These are phyloP conservation scores for Lactarius akahatsu DNA, from an alignment of 768 basidiomycete genomes.

Conservation along the genomic window DNA sequence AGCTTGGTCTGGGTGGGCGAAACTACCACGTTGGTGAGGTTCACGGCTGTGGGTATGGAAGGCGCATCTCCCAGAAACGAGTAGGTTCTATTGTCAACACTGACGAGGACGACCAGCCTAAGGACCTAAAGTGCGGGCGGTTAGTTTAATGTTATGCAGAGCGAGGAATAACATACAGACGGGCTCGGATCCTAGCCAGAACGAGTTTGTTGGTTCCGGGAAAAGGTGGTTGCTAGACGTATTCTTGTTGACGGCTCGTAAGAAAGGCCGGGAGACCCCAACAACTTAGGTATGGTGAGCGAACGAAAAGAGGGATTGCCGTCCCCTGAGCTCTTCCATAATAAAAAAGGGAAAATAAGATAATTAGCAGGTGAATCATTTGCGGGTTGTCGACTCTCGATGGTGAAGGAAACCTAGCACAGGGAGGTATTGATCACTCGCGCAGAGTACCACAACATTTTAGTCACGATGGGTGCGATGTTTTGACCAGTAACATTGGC, in stretches of 20 bases:
- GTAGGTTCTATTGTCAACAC: slow-evolving; percentile 25
- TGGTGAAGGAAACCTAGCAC: not conserved
- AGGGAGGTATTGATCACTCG: not conserved
- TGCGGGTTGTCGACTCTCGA: not conserved
- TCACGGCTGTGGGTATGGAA: slow-evolving; percentile 10
- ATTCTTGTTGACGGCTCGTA: too few species aligned
- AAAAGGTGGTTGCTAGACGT: too few species aligned
- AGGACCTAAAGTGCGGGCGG: slow-evolving; percentile 3
- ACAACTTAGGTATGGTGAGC: slow-evolving; percentile 32
- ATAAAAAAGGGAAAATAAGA: not conserved
- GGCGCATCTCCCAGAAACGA: slow-evolving; percentile 24
- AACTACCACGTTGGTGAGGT: slow-evolving; percentile 31
- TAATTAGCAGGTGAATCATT: not conserved
- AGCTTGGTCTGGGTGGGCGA: slow-evolving; percentile 41
- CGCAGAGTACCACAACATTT: not conserved
- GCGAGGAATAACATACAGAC: not conserved
- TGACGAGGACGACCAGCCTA: slow-evolving; percentile 15
- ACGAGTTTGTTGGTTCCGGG: slow-evolving; percentile 1
- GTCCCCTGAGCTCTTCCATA: slow-evolving; percentile 6
- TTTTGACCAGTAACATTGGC: not conserved
- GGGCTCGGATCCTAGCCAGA: too few species aligned
- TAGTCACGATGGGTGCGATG: not conserved
- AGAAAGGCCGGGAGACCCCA: slow-evolving; percentile 20
- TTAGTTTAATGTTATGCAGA: not conserved
- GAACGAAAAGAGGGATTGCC: slow-evolving; percentile 32